Base-by-base conservation (phyloP, 1,284 basidiomycete species). In the Ganoderma multipileum region DNA sequence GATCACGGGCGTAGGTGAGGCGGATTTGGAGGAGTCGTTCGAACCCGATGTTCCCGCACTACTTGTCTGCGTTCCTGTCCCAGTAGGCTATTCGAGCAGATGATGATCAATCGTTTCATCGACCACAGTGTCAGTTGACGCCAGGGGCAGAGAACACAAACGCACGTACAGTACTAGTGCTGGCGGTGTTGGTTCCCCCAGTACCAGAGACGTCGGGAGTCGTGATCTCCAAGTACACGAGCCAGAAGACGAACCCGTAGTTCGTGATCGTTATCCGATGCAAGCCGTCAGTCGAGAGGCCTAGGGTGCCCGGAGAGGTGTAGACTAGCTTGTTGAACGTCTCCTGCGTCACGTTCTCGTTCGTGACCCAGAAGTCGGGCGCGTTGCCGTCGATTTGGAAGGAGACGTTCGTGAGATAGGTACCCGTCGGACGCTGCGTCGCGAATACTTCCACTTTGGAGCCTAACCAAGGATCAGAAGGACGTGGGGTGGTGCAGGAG, bases 251-350 rank as follows among this genome's bases (percentile, higher is more conserved):
- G 18, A 12, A 20, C 4, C 67, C 67, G 50, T 47, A 23, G n/a
- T 68, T 68, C 30, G 63, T 64, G n/a, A 68, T 64, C 16, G 50
- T 61, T 39, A 68, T 64, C 30, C 54, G 63, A 52, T 68, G 67
- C 23, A 36, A 41, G 20, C 50, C 33, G 20, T 26, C 23, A 12
- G 66, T 38, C 2, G 67, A 30, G 50, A 68, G 67, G n/a, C n/a
- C n/a, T n/a, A n/a, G n/a, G 2, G 38, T 28, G 16, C 58, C 59
- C 23, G 47, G 47, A 1, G 67, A 68, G 4, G 67, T 64, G 59
- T 68, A 68, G 7, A 68, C 67, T 5, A 68, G 60, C 30, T 64
- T 68, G 23, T 61, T 36, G 58, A 55, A 68, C 7, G 63, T 65
- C 18, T 61, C 60, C 30, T 63, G 39, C 20, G 63, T 47, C 26